Base-by-base conservation (phyloP, 805 yeast species). In the Candida saitoana region DNA sequence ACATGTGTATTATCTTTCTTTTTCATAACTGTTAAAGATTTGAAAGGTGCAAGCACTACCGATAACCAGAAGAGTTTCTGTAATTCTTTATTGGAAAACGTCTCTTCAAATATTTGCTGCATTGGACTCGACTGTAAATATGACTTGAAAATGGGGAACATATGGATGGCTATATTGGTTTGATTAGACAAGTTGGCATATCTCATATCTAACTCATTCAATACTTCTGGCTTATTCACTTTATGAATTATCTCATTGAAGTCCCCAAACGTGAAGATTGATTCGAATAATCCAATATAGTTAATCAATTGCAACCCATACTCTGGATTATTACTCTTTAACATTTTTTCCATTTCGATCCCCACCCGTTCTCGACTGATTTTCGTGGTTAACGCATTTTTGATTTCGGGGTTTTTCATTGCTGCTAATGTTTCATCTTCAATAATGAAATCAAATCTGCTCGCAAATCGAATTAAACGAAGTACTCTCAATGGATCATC, bases 401-500 rank as follows among this genome's bases (percentile, higher is more conserved):
- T 79, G 39, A 91, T 79, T 6, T 71, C 74, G 1, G 65, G 61
- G 29, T 73, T 70, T 27, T 60, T 67, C 96, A 93, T 89, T 0
- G 91, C 84, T 1, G 62, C 52, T 24, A 77, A 55, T 0, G 90
- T 79, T 0, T 71, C 74, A 0, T 58, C 51, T 6, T 82, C 95
- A 24, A 93, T 74, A 1, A 51, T 51, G 56, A 90, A 93, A 37
- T 78, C 71, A 55, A 84, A 87, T 43, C 87, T 77, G 25, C 87
- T 73, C 0, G 96, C 93, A 67, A 93, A 93, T 50, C 99, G 69
- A 19, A 93, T 77, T 43, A 93, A 65, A 47, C 99, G 72, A 43
- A 93, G 62, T 2, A 91, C 93, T 45, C 99, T 74, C 45, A 93
- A 72, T 1, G 99, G 99, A 61, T 93, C 99, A 57, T 93, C 99